Percentiles rank a stretch among this genome's conserved stretches.
Conservation (phyloP, 2,329 filamentous ascomycete species). For the Paecilomyces variotii region DNA sequence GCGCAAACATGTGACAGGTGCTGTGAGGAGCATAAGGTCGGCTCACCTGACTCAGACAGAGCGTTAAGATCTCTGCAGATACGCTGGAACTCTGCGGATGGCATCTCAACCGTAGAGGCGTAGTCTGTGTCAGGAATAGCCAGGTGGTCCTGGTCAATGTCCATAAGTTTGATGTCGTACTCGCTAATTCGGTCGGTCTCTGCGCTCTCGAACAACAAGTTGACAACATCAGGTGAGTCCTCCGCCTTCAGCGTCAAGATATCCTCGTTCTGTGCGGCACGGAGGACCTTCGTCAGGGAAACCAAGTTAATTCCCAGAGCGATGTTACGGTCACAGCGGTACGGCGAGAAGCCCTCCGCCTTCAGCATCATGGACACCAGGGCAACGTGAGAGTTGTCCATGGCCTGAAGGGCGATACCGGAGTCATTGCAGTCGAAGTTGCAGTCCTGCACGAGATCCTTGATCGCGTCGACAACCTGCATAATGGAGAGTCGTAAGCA, state of each 20-base stretch:
- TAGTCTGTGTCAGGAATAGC: slow-evolving; percentile 99
- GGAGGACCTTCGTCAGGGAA: slow-evolving; percentile 94
- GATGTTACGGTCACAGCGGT: slow-evolving; percentile 98
- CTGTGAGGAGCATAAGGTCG: background rate
- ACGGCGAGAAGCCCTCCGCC: slow-evolving; percentile 87
- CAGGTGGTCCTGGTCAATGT: slow-evolving; percentile 98
- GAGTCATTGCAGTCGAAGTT: slow-evolving; percentile 99
- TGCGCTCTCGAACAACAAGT: slow-evolving; percentile 87
- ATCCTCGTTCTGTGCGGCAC: slow-evolving; percentile 88
- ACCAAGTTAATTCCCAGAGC: slow-evolving; percentile 94
- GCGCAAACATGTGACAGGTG: background rate
- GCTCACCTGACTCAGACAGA: slow-evolving; percentile 88
- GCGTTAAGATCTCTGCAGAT: slow-evolving; percentile 89
- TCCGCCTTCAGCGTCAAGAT: slow-evolving; percentile 95
- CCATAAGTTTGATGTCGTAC: slow-evolving; percentile 99
- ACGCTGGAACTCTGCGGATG: slow-evolving; percentile 79
- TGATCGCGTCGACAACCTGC: slow-evolving; percentile 96
- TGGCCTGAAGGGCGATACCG: slow-evolving; percentile 93
- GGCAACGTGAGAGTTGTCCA: slow-evolving; percentile 99
- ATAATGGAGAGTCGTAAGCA: slow-evolving; percentile 4
- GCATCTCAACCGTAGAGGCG: slow-evolving; percentile 82
- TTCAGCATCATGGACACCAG: slow-evolving; percentile 99
- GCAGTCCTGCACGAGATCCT: slow-evolving; percentile 98
- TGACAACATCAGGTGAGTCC: slow-evolving; percentile 90
- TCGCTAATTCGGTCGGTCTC: slow-evolving; percentile 89